These are phyloP conservation scores for Leccinum truebloodii DNA, from an alignment of 768 basidiomycete species.

Conservation along the genomic window DNA sequence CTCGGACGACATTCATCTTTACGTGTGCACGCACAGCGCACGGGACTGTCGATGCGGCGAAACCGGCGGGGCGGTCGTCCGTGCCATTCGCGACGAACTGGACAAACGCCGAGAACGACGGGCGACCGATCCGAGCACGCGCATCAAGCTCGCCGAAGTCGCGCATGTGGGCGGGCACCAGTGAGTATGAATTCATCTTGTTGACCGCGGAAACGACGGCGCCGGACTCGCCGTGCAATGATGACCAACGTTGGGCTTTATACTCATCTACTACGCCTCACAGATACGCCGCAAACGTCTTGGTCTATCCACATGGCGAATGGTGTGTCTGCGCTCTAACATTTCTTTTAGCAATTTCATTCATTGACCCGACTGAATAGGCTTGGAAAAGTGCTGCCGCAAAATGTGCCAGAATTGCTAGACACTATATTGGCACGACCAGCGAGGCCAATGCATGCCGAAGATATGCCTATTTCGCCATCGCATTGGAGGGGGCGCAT, in stretches of 20 bases:
- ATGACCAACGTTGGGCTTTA: not conserved
- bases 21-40: constrained; percentile 77
- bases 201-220: not conserved
- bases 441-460: constrained; percentile 27
- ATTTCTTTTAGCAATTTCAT: not conserved
- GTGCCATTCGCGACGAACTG: constrained; percentile 55
- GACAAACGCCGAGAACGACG: constrained; percentile 35
- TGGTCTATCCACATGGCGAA: constrained; percentile 72
- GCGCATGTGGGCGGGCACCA: constrained; percentile 86
- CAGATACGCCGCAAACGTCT: constrained; percentile 48
- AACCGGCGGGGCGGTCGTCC: constrained; percentile 56
- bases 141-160: constrained; percentile 56
- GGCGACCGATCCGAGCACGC: constrained; percentile 31
- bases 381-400: constrained; percentile 60
- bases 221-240: not conserved
- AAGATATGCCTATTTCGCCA: constrained; percentile 42
- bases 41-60: constrained; percentile 82
- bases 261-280: not conserved
- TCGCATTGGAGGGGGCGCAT: constrained; percentile 72
- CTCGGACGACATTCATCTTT: constrained; percentile 44
- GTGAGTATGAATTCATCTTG: constrained; percentile 41
- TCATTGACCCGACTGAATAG: constrained; percentile 36
- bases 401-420: constrained; percentile 57
- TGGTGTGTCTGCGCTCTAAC: constrained; percentile 46
- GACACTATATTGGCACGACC: constrained; percentile 41